Percentiles rank a stretch among this genome's conserved stretches.
These are phyloP conservation scores for Malus sieversii DNA, from an alignment of 306 rosid species.

Conservation along the genomic window DNA sequence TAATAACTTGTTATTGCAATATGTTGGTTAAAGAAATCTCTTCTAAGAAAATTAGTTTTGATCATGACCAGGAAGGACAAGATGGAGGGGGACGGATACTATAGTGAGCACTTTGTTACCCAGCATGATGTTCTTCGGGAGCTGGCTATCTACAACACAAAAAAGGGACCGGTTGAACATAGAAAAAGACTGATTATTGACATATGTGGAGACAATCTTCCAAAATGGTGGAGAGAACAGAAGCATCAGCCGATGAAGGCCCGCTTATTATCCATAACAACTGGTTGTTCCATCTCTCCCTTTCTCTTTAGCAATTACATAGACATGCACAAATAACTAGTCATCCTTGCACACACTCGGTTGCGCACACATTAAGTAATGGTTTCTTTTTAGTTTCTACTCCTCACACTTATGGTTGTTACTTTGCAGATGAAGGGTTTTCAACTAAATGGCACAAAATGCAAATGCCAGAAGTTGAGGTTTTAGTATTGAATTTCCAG, in stretches of 20 bases:
- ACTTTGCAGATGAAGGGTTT: too few species aligned
- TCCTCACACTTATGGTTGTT: too few species aligned
- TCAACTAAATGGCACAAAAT: slow-evolving; percentile 27
- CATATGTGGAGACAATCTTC: slow-evolving; percentile 10
- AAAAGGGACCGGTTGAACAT: too few species aligned
- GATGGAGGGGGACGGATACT: background rate
- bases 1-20: too few species aligned
- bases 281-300: slow-evolving; percentile 31
- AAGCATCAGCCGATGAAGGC: slow-evolving; percentile 28
- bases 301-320: background rate
- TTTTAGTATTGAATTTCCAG: too few species aligned
- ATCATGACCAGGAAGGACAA: slow-evolving; percentile 29
- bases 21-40: too few species aligned
- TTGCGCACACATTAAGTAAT: background rate
- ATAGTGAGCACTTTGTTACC: too few species aligned
- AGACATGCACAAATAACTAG: too few species aligned
- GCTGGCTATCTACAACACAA: too few species aligned
- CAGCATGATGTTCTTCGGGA: too few species aligned
- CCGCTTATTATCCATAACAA: slow-evolving; percentile 42
- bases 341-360: too few species aligned
- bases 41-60: background rate
- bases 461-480: background rate
- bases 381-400: slow-evolving; percentile 29
- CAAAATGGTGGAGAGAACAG: slow-evolving; percentile 41
- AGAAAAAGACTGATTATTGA: too few species aligned